Evolutionary conservation across 352 stramenopile species (phyloP).

Genomic region (Phytophthora litchii): DNA sequence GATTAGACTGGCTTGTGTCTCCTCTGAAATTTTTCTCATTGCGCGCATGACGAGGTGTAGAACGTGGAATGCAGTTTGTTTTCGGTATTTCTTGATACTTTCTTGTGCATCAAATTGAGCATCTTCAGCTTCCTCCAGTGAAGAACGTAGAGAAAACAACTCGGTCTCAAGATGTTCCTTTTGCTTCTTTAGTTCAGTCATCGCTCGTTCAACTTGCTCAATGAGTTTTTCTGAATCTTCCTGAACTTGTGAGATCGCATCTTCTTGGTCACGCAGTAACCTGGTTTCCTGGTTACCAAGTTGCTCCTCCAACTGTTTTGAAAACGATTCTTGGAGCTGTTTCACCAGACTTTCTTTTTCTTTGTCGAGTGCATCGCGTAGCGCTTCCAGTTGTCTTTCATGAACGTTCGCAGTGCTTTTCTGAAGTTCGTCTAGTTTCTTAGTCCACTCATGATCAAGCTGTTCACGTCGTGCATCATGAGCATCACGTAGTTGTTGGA

Average conservation of each 20-base stretch:
- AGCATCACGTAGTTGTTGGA: slow-evolving; percentile 21
- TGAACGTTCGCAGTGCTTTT: not conserved
- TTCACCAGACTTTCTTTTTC: slow-evolving; percentile 20
- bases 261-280: slow-evolving; percentile 67
- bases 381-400: slow-evolving; percentile 19
- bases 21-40: slow-evolving; percentile 40
- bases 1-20: slow-evolving; percentile 20
- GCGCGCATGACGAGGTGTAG: slow-evolving; percentile 50
- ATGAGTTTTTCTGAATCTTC: slow-evolving; percentile 83
- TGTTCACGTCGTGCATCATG: slow-evolving; percentile 22
- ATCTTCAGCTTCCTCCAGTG: slow-evolving; percentile 78
- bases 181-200: slow-evolving; percentile 72
- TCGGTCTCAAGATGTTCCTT: slow-evolving; percentile 76
- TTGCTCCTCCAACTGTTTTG: slow-evolving; percentile 35
- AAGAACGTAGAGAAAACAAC: slow-evolving; percentile 47
- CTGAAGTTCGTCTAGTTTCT: slow-evolving; percentile 21
- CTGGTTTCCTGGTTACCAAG: slow-evolving; percentile 52
- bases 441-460: slow-evolving; percentile 33
- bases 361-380: slow-evolving; percentile 22
- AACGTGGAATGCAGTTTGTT: slow-evolving; percentile 59
- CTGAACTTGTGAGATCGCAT: slow-evolving; percentile 76
- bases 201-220: slow-evolving; percentile 74
- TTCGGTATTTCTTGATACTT: slow-evolving; percentile 59
- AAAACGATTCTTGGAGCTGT: slow-evolving; percentile 45
- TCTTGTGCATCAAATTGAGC: slow-evolving; percentile 72